These are phyloP conservation scores for Aquilaria yunnanensis DNA, from an alignment of 345 rosid species.

Conservation along the genomic window DNA sequence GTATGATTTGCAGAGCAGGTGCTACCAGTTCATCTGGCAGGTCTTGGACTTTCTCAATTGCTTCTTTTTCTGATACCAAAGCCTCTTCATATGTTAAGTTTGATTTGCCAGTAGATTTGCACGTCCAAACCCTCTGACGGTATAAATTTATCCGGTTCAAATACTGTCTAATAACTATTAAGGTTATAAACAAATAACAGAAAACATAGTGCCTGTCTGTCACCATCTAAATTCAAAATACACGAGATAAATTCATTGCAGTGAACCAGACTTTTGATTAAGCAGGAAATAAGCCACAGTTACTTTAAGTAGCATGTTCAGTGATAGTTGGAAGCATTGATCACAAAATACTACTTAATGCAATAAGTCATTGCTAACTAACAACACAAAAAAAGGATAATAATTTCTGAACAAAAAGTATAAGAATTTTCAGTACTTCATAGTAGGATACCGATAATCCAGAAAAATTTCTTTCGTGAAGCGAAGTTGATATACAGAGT, in stretches of 20 bases:
- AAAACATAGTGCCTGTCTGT: conserved; percentile 1
- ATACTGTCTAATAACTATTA: conserved; percentile 48
- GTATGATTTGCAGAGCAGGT: conserved; percentile 62
- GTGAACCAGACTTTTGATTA: not conserved
- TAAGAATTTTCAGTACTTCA: not conserved
- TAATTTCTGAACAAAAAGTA: conserved; percentile 2
- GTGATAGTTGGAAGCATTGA: not conserved
- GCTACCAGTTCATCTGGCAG: conserved; percentile 65
- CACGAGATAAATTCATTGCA: not conserved
- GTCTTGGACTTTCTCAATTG: conserved; percentile 66
- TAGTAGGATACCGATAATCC: conserved; percentile 80
- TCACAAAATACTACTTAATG: conserved; percentile 2
- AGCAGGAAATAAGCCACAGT: conserved; percentile 10
- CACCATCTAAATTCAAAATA: not conserved
- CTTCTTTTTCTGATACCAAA: conserved; percentile 75
- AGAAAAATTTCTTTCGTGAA: conserved; percentile 88
- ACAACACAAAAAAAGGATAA: conserved; percentile 4
- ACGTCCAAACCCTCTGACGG: conserved; percentile 76
- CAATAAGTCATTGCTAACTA: not conserved
- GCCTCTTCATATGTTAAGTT: conserved; percentile 96
- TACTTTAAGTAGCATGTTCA: not conserved
- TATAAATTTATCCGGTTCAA: conserved; percentile 75
- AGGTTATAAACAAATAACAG: conserved; percentile 28
- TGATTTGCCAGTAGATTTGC: conserved; percentile 76
- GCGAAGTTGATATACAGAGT: conserved; percentile 82